Conservation (phyloP, 1,139 yeast species). For the Lodderomyces margitis region DNA sequence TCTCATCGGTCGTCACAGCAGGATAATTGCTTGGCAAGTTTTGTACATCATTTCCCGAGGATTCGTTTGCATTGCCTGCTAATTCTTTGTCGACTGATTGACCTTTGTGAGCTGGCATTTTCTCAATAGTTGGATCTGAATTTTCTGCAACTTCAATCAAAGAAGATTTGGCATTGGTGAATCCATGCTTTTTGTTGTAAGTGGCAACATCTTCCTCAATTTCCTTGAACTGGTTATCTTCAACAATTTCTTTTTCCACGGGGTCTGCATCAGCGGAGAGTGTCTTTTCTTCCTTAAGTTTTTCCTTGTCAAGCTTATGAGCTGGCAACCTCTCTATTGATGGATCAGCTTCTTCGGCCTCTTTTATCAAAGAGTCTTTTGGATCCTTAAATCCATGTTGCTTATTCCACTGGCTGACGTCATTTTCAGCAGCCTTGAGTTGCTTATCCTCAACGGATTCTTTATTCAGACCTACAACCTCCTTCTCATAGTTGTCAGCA, state of each 20-base stretch:
- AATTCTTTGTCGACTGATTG: conserved; percentile 12
- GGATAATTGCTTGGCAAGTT: conserved; percentile 10
- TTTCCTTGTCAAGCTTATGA: conserved; percentile 14
- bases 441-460: conserved; percentile 9
- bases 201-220: conserved; percentile 25
- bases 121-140: conserved; percentile 21
- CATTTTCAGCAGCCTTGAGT: conserved; percentile 20
- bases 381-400: conserved; percentile 26
- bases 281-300: conserved; percentile 7
- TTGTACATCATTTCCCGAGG: conserved; percentile 11
- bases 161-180: conserved; percentile 23
- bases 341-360: conserved; percentile 26
- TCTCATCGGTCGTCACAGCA: conserved; percentile 10
- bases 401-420: conserved; percentile 28
- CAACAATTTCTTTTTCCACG: conserved; percentile 11
- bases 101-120: conserved; percentile 19
- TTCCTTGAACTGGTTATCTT: conserved; percentile 11
- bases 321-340: conserved; percentile 19
- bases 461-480: conserved; percentile 3
- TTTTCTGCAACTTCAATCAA: conserved; percentile 31
- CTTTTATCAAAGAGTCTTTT: conserved; percentile 27
- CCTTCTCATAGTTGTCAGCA: conserved; percentile 5
- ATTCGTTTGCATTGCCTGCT: conserved; percentile 5
- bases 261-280: conserved; percentile 4
- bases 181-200: conserved; percentile 30